Conservation (phyloP, 257 asterid genomes). For the Dorcoceras hygrometricum region DNA sequence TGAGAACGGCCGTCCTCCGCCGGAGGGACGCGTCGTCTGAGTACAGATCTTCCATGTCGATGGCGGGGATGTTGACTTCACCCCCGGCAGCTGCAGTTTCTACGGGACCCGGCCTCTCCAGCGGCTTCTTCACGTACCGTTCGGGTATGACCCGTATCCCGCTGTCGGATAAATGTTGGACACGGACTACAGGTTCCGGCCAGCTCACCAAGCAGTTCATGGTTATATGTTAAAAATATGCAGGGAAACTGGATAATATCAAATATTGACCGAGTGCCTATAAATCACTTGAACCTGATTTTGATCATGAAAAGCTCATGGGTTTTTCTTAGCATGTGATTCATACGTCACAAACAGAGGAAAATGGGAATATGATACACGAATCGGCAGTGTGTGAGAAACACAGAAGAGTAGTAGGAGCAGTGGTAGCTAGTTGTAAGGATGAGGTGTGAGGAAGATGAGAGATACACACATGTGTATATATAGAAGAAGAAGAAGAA, state of each 20-base stretch:
- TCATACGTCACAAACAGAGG: too few relatives aligned
- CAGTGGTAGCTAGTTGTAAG: too few relatives aligned
- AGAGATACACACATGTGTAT: not conserved
- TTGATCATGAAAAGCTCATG: too few relatives aligned
- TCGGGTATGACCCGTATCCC: constrained; percentile 71
- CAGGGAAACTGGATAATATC: too few relatives aligned
- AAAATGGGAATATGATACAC: not conserved
- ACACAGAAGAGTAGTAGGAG: not conserved
- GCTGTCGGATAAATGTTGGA: constrained; percentile 69
- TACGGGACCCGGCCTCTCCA: constrained; percentile 44
- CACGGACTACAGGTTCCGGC: constrained; percentile 88
- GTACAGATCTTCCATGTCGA: constrained; percentile 51
- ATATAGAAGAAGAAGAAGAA: not conserved
- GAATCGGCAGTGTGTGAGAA: not conserved
- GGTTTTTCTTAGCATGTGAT: not conserved
- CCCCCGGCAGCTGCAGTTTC: not conserved
- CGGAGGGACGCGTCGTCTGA: constrained; percentile 38
- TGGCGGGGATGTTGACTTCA: constrained; percentile 35
- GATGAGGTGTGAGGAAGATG: not conserved
- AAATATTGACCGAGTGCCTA: too few relatives aligned
- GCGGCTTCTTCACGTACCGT: constrained; percentile 64
- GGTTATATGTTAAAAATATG: constrained; percentile 19
- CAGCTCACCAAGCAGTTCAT: constrained; percentile 52
- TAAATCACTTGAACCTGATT: too few relatives aligned
- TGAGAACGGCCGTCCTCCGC: constrained; percentile 23